Base-by-base conservation (phyloP, 1,284 basidiomycete species). In the Ceratobasidium sp. region DNA sequence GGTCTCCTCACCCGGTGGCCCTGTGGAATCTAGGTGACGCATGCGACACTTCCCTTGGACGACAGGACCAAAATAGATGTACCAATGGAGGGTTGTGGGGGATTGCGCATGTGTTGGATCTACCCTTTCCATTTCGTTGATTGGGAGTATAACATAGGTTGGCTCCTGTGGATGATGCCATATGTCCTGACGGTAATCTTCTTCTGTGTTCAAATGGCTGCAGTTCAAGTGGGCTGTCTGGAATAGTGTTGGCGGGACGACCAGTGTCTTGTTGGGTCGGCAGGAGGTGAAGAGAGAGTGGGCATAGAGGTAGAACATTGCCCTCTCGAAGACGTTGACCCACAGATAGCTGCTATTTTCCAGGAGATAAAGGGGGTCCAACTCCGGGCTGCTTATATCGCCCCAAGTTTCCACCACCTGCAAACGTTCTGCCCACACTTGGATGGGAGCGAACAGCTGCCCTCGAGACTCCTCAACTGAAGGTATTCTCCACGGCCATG, bases 61-160 rank as follows among this genome's bases (percentile, higher is more conserved):
- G 21, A 51, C 49, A 51, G 49, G 49, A 21, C 49, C 49, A 51
- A 51, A 51, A 9, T 25, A 51, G 21, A 51, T 51, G 11, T 51
- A 51, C 49, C 49, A 51, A 25, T 51, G 16, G 21, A 51, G 49
- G 28, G 21, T 21, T n/a, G 16, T 21, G 9, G 49, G 11, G 18
- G 12, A 51, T 23, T 21, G 49, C 9, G 11, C 12, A 12, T 51
- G 18, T 11, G 16, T 36, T 5, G 33, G n/a, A 51, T 21, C 49
- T n/a, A 23, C 5, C 5, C 11, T 11, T 25, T 51, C 49, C 21
- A 23, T 25, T 4, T 23, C 49, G 21, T 23, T 25, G 28, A 51
- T 25, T 4, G 49, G 49, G 9, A 51, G 11, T 11, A 51, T 51
- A 9, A 51, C 49, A 9, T 51, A 51, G n/a, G 21, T 51, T n/a